These are phyloP conservation scores for Aureobasidium mangrovei DNA, from an alignment of 2,329 filamentous ascomycete species.

Conservation along the genomic window DNA sequence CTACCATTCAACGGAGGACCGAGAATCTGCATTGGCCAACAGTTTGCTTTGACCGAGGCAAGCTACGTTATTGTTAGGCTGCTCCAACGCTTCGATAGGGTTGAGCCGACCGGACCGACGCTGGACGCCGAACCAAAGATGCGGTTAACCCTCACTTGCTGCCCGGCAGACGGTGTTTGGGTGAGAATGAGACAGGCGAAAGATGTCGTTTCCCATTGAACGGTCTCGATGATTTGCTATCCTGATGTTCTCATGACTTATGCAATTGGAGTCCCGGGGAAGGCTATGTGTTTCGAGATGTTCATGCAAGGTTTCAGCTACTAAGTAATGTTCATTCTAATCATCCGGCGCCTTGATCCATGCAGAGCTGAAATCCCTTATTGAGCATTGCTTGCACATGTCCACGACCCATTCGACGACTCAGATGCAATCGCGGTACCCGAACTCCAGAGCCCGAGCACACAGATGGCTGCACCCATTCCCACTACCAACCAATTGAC, in stretches of 20 bases:
- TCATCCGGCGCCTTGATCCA: background rate
- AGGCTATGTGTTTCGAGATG: background rate
- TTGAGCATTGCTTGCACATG: slow-evolving; percentile 2
- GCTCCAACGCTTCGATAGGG: slow-evolving; percentile 25
- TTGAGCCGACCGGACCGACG: slow-evolving; percentile 18
- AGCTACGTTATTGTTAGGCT: slow-evolving; percentile 25
- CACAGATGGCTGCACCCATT: slow-evolving; percentile 23
- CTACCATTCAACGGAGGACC: slow-evolving; percentile 28
- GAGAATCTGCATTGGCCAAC: slow-evolving; percentile 21
- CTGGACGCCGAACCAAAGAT: slow-evolving; percentile 1
- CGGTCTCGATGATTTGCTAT: background rate
- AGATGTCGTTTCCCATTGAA: slow-evolving; percentile 1
- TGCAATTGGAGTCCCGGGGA: background rate
- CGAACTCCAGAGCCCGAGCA: slow-evolving; percentile 20
- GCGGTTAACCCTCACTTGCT: slow-evolving; percentile 11
- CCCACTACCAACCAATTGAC: slow-evolving; percentile 34
- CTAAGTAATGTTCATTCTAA: background rate
- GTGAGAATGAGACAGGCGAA: slow-evolving; percentile 10
- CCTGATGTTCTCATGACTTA: background rate
- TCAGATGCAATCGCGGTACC: slow-evolving; percentile 3
- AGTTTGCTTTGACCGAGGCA: slow-evolving; percentile 25
- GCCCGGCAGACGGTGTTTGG: slow-evolving; percentile 13
- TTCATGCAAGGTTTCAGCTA: background rate
- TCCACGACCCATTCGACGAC: background rate
- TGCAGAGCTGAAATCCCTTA: background rate